These are phyloP conservation scores for Monosporascus sp. DNA, from an alignment of 2,329 filamentous ascomycete species.

Conservation along the genomic window DNA sequence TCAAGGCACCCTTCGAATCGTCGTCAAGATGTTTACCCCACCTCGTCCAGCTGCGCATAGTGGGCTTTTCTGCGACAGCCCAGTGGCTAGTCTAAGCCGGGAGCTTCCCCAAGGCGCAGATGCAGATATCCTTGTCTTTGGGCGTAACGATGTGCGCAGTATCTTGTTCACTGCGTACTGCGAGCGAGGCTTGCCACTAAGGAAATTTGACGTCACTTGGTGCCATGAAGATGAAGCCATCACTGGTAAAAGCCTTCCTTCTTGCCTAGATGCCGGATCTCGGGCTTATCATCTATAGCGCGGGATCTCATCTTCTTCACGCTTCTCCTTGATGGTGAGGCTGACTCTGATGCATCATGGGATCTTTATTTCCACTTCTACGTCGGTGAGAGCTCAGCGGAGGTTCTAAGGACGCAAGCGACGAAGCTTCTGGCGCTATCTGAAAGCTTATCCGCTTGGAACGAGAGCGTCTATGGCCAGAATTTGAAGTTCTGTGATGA, in stretches of 20 bases:
- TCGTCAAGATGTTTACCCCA: background rate
- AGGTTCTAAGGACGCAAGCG: conserved; percentile 35
- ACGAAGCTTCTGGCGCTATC: conserved; percentile 36
- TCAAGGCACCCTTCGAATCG: too few relatives aligned
- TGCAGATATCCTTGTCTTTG: conserved; percentile 47
- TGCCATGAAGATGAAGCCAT: conserved; percentile 48
- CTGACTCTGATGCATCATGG: conserved; percentile 36
- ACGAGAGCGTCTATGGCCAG: conserved; percentile 35
- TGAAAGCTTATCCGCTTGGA: conserved; percentile 38
- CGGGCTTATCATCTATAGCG: conserved; percentile 30
- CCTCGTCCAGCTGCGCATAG: background rate
- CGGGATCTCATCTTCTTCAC: conserved; percentile 50
- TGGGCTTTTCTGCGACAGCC: conserved; percentile 43
- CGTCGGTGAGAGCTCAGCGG: conserved; percentile 32
- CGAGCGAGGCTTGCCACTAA: conserved; percentile 30
- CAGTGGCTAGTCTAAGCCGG: conserved; percentile 44
- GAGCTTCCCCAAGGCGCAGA: conserved; percentile 43
- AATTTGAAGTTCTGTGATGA: conserved; percentile 44
- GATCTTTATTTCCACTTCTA: conserved; percentile 51
- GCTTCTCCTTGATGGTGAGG: conserved; percentile 39
- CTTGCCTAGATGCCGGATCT: background rate
- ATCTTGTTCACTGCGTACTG: conserved; percentile 49
- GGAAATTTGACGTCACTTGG: conserved; percentile 50
- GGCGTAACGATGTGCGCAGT: conserved; percentile 52
- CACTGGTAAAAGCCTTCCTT: conserved; percentile 35